A percentile compares a stretch with the other conserved stretches of the same genome.
Evolutionary conservation across 225 moss, liverwort and hornwort genomes (phyloP).

Genomic region (Neckera pumila): DNA sequence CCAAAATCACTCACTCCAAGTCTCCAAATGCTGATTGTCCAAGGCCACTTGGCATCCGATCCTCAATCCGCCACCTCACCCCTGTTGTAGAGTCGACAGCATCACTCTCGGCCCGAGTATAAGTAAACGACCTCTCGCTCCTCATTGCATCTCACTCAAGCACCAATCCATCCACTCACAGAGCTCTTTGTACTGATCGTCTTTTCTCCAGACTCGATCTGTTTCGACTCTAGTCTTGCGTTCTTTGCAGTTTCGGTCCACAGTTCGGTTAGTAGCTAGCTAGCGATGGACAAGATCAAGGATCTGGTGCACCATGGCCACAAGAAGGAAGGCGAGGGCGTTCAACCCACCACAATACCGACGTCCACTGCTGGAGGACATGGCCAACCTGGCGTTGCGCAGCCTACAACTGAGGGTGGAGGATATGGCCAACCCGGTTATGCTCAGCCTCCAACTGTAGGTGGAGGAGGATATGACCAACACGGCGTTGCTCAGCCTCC

Average conservation of each 20-base stretch:
- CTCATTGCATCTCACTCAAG: background rate
- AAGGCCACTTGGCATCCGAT: constrained; percentile 20
- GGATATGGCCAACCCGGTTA: too few relatives aligned
- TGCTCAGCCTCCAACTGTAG: too few relatives aligned
- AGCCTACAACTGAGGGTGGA: too few relatives aligned
- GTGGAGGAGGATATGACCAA: background rate
- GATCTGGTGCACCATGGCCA: constrained; percentile 19
- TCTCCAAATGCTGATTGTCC: background rate
- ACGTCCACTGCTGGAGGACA: too few relatives aligned
- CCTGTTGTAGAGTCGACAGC: background rate
- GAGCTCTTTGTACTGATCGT: background rate
- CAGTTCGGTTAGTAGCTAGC: background rate
- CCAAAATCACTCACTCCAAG: background rate
- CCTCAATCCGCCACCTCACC: constrained; percentile 28
- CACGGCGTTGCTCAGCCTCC: background rate
- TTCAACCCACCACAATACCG: background rate
- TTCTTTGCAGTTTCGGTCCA: background rate
- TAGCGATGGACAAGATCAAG: constrained; percentile 40
- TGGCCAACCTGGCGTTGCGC: too few relatives aligned
- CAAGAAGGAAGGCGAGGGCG: constrained; percentile 20
- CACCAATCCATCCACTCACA: background rate
- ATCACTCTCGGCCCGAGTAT: background rate
- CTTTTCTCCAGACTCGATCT: too few relatives aligned
- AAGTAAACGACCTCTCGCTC: background rate
- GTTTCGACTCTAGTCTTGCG: background rate